Percentiles rank a stretch among this genome's conserved stretches.
These are phyloP conservation scores for Acer saccharum DNA, from an alignment of 345 rosid genomes.

Conservation along the genomic window DNA sequence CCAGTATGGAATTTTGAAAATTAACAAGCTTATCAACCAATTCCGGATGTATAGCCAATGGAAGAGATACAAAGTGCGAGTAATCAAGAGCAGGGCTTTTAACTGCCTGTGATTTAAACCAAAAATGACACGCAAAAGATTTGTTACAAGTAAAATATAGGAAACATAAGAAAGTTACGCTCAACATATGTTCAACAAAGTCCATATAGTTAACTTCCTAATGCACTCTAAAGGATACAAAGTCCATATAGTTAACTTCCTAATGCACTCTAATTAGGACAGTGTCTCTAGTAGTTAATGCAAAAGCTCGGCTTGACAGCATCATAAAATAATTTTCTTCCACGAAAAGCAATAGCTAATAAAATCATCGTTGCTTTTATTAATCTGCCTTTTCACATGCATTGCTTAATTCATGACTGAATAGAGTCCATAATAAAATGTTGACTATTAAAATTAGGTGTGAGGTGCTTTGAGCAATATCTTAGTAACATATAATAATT, in stretches of 20 bases:
- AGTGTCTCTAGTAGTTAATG: not conserved
- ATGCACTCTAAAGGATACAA: not conserved
- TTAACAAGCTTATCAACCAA: constrained; percentile 72
- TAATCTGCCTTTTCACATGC: not conserved
- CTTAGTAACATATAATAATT: not conserved
- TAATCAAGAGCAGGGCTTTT: constrained; percentile 64
- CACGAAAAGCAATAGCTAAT: not conserved
- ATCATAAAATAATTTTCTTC: not conserved
- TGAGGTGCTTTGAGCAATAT: constrained; percentile 1
- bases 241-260: not conserved
- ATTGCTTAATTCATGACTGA: not conserved
- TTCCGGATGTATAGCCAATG: constrained; percentile 77
- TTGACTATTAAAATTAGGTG: constrained; percentile 1
- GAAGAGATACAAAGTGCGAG: constrained; percentile 92
- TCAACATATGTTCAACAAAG: not conserved
- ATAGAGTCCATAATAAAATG: not conserved
- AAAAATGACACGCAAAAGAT: not conserved
- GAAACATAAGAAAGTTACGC: not conserved
- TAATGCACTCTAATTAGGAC: not conserved
- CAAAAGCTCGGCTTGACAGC: not conserved
- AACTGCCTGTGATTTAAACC: constrained; percentile 53
- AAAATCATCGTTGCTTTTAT: not conserved
- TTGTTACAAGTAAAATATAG: not conserved
- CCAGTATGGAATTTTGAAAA: constrained; percentile 73
- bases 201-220: not conserved